phyloP scores from a whole-genome alignment of 108 stramenopile species.

The Conticribra weissflogii region DNA sequence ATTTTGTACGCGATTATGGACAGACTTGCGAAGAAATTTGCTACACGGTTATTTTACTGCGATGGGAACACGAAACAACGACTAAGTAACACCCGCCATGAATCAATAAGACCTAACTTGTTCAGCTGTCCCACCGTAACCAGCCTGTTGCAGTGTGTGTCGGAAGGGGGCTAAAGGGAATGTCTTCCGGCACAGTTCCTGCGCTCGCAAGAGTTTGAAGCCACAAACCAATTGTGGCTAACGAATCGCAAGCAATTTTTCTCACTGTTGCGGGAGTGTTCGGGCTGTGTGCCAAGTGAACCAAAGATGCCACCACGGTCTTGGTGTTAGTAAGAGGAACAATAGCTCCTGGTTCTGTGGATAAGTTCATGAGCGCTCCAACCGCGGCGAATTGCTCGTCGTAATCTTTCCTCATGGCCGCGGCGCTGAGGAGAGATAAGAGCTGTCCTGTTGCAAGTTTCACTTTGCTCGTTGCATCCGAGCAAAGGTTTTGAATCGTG shows the following conservation, averaged over 20 bases:
- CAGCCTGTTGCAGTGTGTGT: slow-evolving; percentile 76
- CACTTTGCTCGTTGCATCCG: slow-evolving; percentile 65
- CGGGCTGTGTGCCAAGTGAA: slow-evolving; percentile 76
- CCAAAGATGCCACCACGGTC: slow-evolving; percentile 81
- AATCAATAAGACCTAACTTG: too few relatives aligned
- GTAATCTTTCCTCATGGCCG: slow-evolving; percentile 62
- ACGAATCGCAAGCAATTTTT: slow-evolving; percentile 71
- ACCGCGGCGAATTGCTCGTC: slow-evolving; percentile 79
- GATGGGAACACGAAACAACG: too few relatives aligned
- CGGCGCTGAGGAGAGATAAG: slow-evolving; percentile 61
- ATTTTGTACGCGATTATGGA: too few relatives aligned
- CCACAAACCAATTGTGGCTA: slow-evolving; percentile 84
- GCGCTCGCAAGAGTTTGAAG: slow-evolving; percentile 80
- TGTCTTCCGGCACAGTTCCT: slow-evolving; percentile 67
- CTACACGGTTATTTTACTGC: too few relatives aligned
- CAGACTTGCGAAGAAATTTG: too few relatives aligned
- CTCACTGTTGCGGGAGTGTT: slow-evolving; percentile 57
- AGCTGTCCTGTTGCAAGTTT: slow-evolving; percentile 53
- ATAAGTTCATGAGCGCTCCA: slow-evolving; percentile 73
- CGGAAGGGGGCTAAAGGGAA: slow-evolving; percentile 64
- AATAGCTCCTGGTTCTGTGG: slow-evolving; percentile 82
- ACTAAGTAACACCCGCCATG: too few relatives aligned
- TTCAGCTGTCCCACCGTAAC: slow-evolving; percentile 75
- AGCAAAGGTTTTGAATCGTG: slow-evolving; percentile 76
- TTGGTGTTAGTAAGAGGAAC: slow-evolving; percentile 82